Evolutionary conservation across 257 asterid genomes (phyloP), one percentile per base, ranked within the genome.

Genomic region (Lantana camara): DNA sequence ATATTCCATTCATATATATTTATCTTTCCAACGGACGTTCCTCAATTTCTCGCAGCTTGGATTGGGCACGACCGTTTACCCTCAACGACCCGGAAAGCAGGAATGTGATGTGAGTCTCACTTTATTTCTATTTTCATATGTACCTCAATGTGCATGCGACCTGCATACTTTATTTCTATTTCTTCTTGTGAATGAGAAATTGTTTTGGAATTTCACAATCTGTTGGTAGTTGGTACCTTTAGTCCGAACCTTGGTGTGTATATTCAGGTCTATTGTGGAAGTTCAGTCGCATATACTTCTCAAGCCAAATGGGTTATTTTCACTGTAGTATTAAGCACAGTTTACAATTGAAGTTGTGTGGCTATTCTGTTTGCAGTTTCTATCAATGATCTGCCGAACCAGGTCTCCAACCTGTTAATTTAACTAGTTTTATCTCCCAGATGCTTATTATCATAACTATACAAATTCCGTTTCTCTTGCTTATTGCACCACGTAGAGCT

Each of bases 61-160:
- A 53, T 73, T 87, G 78, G 79, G 70, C 52, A 50, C 86, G 24
- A 38, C 81, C 57, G 23, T 90, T 68, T 87, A 80, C 71, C 97
- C 97, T 35, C 99, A 93, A 72, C 85, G 99, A 75, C 97, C 92
- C 50, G 97, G 96, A 73, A 87, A 87, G 69, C 67, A n/a, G 34
- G 99, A 81, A 75, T 93, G 99, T 73, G 97, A 90, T 73, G 99
- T 93, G 72, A 61, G 97, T 82, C 61, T 66, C 69, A 49, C 52
- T 59, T 54, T 51, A 40, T 69, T 34, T 56, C 29, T 27, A 35
- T 35, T 35, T 35, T 9, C 32, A 27, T 27, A 27, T 5, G 2
- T 5, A 27, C 32, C 32, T 27, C 11, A 35, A 7, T 35, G 11
- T 35, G 99, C 79, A 77, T 93, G 99, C 72, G 95, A 87, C 71